Evolutionary conservation across 148 eudicot genomes (phyloP), one percentile per base, ranked within the genome.

Genomic region (Euryodendron excelsum): DNA sequence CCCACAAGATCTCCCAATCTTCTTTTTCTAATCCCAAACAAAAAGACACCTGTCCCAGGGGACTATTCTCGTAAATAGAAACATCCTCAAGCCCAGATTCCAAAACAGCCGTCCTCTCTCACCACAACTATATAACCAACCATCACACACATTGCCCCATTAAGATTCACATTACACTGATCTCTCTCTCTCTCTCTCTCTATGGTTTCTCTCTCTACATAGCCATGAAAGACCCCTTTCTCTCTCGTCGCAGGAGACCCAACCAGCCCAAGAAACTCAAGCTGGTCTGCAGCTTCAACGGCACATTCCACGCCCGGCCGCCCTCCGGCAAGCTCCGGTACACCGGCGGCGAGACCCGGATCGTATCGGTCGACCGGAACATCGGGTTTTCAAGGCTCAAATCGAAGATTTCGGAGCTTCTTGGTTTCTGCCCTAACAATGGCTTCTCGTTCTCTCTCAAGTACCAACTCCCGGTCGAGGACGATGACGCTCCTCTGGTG

Each of bases 331-430:
- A 70, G 13, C 81, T 80, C 71, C 81, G 84, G 45, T 83, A 86
- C 72, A 71, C 80, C 63, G 86, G 82, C 64, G 86, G 88, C 34
- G 86, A 80, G 58, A 80, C 84, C 17, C 74, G 82, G 36, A 60
- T 83, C 39, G 65, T 86, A 1, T 71, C 75, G 0, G 82, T 80
- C 33, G 84, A 85, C 60, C 82, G 80, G 3, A 28, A 30, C 37
- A 71, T 76, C 70, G 52, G 28, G 1, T 77, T 77, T 39, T 39
- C 77, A 0, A 33, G 12, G 1, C 84, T 82, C 60, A 15, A 23
- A 25, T 52, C 74, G 25, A 77, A 31, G 65, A 21, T 82, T 55
- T 55, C 36, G 47, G 73, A 77, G 17, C 78, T 77, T 47, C 11
- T 77, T 14, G 8, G 10, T 10, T 15, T 0, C 67, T 17, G 21